Conservation (phyloP, 140 eudicot species). For the Anethum foeniculum region DNA sequence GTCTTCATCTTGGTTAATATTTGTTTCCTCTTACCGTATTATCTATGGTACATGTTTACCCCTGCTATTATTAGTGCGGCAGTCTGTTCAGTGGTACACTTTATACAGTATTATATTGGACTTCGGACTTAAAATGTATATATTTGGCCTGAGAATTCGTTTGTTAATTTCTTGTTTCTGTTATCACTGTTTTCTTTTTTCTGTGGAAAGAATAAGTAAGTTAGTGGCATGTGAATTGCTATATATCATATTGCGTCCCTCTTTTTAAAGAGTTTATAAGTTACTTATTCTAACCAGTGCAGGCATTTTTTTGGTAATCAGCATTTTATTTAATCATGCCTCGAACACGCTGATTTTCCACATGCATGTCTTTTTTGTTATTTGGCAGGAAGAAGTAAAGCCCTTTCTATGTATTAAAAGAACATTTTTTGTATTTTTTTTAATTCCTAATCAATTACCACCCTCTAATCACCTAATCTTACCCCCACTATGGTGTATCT, state of each 20-base stretch:
- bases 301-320: not conserved
- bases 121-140: not conserved
- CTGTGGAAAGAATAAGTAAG: not conserved
- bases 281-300: not conserved
- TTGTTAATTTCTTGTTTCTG: not conserved
- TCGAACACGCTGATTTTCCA: not conserved
- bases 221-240: not conserved
- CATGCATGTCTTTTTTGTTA: not conserved
- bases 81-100: not conserved
- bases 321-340: not conserved
- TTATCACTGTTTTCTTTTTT: not conserved
- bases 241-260: not conserved
- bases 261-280: not conserved
- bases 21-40: not conserved
- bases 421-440: not conserved
- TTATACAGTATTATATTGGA: not conserved
- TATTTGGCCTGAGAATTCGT: not conserved
- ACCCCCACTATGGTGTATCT: not conserved
- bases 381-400: not conserved
- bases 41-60: not conserved
- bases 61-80: not conserved
- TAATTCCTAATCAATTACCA: not conserved
- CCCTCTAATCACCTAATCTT: not conserved
- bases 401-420: not conserved
- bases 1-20: constrained; percentile 2